phyloP scores from a whole-genome alignment of 1,139 yeast genomes.

The Taiozyma onychis region DNA sequence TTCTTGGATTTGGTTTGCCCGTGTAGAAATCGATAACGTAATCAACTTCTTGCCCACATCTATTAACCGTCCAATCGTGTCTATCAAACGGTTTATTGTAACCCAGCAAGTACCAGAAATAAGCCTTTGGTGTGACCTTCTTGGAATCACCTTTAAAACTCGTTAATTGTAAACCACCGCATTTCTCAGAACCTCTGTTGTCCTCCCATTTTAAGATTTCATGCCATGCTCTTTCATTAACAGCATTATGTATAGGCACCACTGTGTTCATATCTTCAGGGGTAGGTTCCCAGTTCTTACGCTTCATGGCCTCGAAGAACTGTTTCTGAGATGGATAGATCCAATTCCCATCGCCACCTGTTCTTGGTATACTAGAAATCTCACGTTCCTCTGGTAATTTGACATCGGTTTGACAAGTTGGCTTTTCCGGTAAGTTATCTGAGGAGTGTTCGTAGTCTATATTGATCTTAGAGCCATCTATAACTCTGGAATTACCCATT shows the following conservation, averaged over 20 bases:
- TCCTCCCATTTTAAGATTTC: constrained; percentile 83
- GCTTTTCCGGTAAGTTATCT: constrained; percentile 28
- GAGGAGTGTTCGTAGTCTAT: constrained; percentile 37
- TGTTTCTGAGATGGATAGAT: constrained; percentile 94
- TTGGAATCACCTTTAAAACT: constrained; percentile 86
- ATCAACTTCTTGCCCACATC: constrained; percentile 80
- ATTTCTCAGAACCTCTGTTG: constrained; percentile 51
- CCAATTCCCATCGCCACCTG: constrained; percentile 67
- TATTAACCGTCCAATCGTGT: constrained; percentile 90
- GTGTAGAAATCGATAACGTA: constrained; percentile 92
- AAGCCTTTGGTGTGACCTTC: constrained; percentile 84
- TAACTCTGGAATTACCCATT: constrained; percentile 26
- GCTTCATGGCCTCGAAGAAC: constrained; percentile 88
- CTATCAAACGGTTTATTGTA: constrained; percentile 84
- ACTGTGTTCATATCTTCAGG: constrained; percentile 83
- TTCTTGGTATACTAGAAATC: constrained; percentile 79
- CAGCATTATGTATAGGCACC: constrained; percentile 91
- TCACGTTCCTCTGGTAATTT: constrained; percentile 63
- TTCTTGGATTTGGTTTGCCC: constrained; percentile 46
- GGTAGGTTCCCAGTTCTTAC: constrained; percentile 84
- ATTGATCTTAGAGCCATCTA: constrained; percentile 31
- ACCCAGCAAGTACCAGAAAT: constrained; percentile 64
- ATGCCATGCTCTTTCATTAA: constrained; percentile 89
- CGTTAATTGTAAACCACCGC: constrained; percentile 84
- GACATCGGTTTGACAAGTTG: constrained; percentile 29